Conservation (phyloP, 345 rosid genomes). For the Ceriops zippeliana region DNA sequence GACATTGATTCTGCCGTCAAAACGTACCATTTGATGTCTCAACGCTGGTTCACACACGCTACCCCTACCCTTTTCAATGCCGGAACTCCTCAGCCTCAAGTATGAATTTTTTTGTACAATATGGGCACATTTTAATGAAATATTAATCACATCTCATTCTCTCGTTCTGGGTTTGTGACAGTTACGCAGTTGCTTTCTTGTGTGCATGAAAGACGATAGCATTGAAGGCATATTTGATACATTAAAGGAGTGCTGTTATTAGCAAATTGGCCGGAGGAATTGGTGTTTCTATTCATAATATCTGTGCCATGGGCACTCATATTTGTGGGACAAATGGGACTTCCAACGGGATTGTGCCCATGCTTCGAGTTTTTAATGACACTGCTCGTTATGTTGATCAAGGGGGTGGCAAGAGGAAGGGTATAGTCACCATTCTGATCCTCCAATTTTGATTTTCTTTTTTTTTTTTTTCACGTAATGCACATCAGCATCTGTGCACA, state of each 20-base stretch:
- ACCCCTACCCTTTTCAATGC: slow-evolving; percentile 87
- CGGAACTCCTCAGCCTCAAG: slow-evolving; percentile 79
- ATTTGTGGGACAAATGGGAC: slow-evolving; percentile 64
- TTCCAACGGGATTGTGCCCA: slow-evolving; percentile 74
- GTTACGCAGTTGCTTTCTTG: slow-evolving; percentile 81
- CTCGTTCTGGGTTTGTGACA: slow-evolving; percentile 23
- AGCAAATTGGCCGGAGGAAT: slow-evolving; percentile 89
- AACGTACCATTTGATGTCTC: slow-evolving; percentile 85
- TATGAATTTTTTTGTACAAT: slow-evolving; percentile 14
- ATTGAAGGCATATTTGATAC: slow-evolving; percentile 88
- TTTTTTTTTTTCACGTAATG: not conserved
- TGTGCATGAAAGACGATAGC: slow-evolving; percentile 90
- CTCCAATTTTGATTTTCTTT: not conserved
- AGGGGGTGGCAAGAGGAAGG: slow-evolving; percentile 81
- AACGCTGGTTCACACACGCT: slow-evolving; percentile 91
- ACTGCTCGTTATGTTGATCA: slow-evolving; percentile 79
- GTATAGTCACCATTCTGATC: slow-evolving; percentile 24
- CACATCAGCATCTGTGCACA: not conserved
- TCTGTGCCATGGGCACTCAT: slow-evolving; percentile 65
- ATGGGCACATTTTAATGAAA: not conserved
- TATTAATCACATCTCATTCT: not conserved
- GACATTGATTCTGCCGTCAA: slow-evolving; percentile 58
- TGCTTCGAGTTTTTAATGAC: slow-evolving; percentile 69
- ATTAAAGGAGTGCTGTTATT: slow-evolving; percentile 80
- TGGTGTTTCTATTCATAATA: slow-evolving; percentile 80